Evolutionary conservation across 2,329 filamentous ascomycete species (phyloP).

Genomic region (Microcyclospora pomicola): DNA sequence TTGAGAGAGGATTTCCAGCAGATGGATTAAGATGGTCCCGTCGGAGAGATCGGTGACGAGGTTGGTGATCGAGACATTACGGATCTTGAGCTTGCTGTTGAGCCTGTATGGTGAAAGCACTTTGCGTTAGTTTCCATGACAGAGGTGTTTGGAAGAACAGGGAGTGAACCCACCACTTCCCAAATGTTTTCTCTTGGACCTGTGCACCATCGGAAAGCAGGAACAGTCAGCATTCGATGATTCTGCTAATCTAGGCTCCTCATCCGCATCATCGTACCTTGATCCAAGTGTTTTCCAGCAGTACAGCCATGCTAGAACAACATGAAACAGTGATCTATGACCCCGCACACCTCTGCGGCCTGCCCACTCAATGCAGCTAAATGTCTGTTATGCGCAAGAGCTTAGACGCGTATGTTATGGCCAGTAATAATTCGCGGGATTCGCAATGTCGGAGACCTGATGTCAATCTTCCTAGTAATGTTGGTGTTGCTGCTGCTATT

Average conservation of each 20-base stretch:
- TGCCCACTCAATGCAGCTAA: too few species aligned
- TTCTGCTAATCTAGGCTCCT: neutral
- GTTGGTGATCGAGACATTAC: conserved; percentile 70
- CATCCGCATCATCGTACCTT: conserved; percentile 2
- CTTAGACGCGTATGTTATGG: too few species aligned
- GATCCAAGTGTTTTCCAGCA: conserved; percentile 9
- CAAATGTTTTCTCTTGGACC: conserved; percentile 90
- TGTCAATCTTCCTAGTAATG: too few species aligned
- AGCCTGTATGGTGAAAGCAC: conserved; percentile 41
- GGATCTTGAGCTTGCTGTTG: conserved; percentile 79
- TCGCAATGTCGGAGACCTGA: too few species aligned
- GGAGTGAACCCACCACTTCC: conserved; percentile 62
- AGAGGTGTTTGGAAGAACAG: too few species aligned
- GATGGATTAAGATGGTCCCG: conserved; percentile 89
- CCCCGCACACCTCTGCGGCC: too few species aligned
- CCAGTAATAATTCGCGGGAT: too few species aligned
- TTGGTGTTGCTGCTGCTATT: too few species aligned
- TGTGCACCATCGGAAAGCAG: conserved; percentile 8
- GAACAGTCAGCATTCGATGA: conserved; percentile 1
- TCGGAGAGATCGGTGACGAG: conserved; percentile 82
- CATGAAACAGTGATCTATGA: neutral
- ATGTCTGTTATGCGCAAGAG: too few species aligned
- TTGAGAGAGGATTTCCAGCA: conserved; percentile 87
- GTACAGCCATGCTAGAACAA: conserved; percentile 3
- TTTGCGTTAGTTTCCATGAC: neutral